Evolutionary conservation across 2,329 filamentous ascomycete genomes (phyloP).

Genomic region (Kalmusia sp.): DNA sequence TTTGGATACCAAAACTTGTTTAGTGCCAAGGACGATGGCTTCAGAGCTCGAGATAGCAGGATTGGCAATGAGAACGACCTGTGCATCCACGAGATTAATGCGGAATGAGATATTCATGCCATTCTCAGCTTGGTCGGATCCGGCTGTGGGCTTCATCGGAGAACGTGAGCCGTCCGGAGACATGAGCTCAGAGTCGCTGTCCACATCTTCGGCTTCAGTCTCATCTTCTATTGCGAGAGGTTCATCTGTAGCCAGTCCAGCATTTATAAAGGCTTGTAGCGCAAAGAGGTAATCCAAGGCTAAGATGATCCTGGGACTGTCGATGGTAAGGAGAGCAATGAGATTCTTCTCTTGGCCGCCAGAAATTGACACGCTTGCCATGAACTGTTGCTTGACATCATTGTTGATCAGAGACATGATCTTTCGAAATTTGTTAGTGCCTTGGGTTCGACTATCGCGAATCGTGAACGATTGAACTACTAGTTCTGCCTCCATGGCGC

Average conservation of each 20-base stretch:
- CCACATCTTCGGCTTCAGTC: slow-evolving; percentile 57
- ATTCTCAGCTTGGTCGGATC: slow-evolving; percentile 39
- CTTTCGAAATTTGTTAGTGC: slow-evolving; percentile 94
- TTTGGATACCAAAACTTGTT: slow-evolving; percentile 89
- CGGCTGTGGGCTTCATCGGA: slow-evolving; percentile 22
- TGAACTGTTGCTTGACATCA: slow-evolving; percentile 91
- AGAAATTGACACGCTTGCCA: slow-evolving; percentile 95
- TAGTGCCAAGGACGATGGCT: slow-evolving; percentile 92
- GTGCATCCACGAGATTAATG: slow-evolving; percentile 93
- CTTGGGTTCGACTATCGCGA: slow-evolving; percentile 84
- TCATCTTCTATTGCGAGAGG: slow-evolving; percentile 69
- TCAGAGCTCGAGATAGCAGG: slow-evolving; percentile 89
- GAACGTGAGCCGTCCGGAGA: slow-evolving; percentile 40
- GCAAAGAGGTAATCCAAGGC: slow-evolving; percentile 95
- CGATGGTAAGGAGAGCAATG: slow-evolving; percentile 90
- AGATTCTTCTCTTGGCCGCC: slow-evolving; percentile 81
- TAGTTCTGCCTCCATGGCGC: slow-evolving; percentile 89
- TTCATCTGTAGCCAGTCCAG: slow-evolving; percentile 65
- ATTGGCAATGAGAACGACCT: slow-evolving; percentile 95
- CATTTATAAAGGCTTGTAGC: slow-evolving; percentile 80
- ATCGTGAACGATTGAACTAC: slow-evolving; percentile 95
- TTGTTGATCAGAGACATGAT: slow-evolving; percentile 98
- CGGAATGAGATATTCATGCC: slow-evolving; percentile 84
- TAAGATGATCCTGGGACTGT: slow-evolving; percentile 93
- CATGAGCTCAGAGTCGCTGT: slow-evolving; percentile 45